Base-by-base conservation (phyloP, 192 early-diverging fungal species). In the Coemansia sp. region DNA sequence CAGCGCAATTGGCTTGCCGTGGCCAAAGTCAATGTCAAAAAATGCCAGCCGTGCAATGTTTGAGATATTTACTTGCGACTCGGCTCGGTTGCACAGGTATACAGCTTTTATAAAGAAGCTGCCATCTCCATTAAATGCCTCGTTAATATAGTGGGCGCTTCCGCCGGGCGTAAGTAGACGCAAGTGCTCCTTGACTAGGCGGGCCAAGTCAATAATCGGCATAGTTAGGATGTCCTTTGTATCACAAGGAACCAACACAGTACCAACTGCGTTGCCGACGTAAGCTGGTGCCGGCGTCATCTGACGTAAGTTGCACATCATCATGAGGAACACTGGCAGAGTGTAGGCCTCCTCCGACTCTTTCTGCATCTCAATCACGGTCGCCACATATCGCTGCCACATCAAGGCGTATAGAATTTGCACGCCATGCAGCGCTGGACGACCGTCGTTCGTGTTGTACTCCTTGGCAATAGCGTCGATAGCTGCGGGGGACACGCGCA, bases 261-360 rank as follows among this genome's bases (percentile, higher is more conserved):
- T 38, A 19, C 49, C 59, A 7, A 76, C 65, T 0, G 68, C 75
- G 42, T 76, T 76, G 39, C 75, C 75, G 32, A 76, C 64, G 19
- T 76, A 71, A 37, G 59, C 16, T 1, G 68, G 49, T n/a, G 65
- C 65, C 14, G 59, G 40, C 3, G 61, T 61, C 16, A 76, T 60
- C 0, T 35, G 13, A 46, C 75, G 75, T 23, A 70, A 38, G 30
- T 67, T 67, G 69, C 67, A 62, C 7, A 76, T 28, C 16, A 76
- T 63, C 26, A 67, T 76, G 8, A 76, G 47, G 46, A 62, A 71
- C 19, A 67, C 53, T 6, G 50, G 50, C 23, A 52, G 13, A 2
- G 50, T 52, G 10, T 52, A 52, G 23, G 50, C 50, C 21, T 9
- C 11, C 4, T 52, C 50, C 3, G 50, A 52, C 21, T 52, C 50